Conservation (phyloP, 2,329 filamentous ascomycete species). For the Elsinoe arachidis region DNA sequence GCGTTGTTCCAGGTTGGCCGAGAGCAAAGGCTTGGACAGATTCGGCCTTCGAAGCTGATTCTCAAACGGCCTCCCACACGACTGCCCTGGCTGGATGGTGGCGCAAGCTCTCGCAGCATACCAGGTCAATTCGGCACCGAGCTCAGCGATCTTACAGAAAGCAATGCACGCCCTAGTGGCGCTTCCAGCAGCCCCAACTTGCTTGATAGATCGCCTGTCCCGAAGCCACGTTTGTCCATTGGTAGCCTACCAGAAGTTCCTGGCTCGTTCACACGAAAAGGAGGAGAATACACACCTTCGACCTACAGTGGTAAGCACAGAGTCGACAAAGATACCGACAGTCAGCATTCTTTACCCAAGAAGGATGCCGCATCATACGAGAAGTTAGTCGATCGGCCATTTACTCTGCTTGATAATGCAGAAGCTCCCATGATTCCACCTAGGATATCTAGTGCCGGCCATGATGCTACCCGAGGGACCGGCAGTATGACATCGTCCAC, state of each 20-base stretch:
- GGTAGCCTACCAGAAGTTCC: not conserved
- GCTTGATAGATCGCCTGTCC: not conserved
- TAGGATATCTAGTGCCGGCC: not conserved
- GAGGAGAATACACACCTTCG: slow-evolving; percentile 14
- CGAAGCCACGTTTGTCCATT: not conserved
- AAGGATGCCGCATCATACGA: slow-evolving; percentile 21
- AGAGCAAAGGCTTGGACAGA: not conserved
- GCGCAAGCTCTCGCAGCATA: slow-evolving; percentile 5
- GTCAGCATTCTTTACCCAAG: slow-evolving; percentile 14
- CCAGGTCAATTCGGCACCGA: slow-evolving; percentile 9
- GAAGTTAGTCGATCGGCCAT: slow-evolving; percentile 15
- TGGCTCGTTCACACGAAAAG: not conserved
- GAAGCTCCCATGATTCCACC: not conserved
- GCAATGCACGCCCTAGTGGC: not conserved
- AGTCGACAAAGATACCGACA: slow-evolving; percentile 1
- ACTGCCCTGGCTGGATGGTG: slow-evolving; percentile 15
- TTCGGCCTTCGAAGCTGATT: not conserved
- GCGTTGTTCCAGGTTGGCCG: not conserved
- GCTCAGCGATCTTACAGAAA: not conserved
- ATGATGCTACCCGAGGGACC: not conserved
- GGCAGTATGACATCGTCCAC: not conserved
- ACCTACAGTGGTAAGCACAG: slow-evolving; percentile 13
- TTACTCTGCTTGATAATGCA: not conserved
- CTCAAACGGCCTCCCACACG: not conserved
- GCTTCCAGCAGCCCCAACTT: not conserved